Conservation (phyloP, 495 filamentous ascomycete species). For the Pyrenula massariospora region DNA sequence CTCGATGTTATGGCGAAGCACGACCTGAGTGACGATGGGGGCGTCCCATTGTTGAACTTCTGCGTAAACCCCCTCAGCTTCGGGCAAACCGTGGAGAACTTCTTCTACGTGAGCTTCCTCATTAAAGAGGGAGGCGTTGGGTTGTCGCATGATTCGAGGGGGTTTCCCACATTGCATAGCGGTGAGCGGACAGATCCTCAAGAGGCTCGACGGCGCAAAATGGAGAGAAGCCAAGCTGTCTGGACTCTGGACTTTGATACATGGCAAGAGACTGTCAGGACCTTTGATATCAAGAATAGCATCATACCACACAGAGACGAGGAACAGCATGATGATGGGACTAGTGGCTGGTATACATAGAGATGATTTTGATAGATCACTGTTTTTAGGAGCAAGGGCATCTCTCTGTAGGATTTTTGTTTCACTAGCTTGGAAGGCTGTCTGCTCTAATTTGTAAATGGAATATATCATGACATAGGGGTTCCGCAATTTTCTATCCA, state of each 20-base stretch:
- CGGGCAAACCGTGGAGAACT: conserved; percentile 90
- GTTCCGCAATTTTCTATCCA: no score
- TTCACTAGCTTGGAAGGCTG: no score
- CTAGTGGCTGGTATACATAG: conserved; percentile 58
- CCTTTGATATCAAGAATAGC: conserved; percentile 59
- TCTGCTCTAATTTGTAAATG: no score
- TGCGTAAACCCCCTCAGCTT: conserved; percentile 83
- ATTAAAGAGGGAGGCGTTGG: conserved; percentile 73
- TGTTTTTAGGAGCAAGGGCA: neutral
- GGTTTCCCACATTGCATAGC: conserved; percentile 50
- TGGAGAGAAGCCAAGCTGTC: conserved; percentile 69
- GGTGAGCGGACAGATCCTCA: conserved; percentile 25
- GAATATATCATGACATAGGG: no score
- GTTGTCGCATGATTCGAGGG: conserved; percentile 49
- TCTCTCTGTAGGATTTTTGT: neutral
- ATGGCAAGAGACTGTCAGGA: conserved; percentile 65
- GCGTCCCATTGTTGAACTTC: conserved; percentile 67
- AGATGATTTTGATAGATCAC: neutral
- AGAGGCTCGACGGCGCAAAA: conserved; percentile 31
- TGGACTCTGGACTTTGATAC: conserved; percentile 72
- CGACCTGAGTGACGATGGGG: conserved; percentile 47
- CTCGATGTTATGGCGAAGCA: conserved; percentile 38
- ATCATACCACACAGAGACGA: conserved; percentile 79
- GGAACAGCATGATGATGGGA: conserved; percentile 38
- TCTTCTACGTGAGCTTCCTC: conserved; percentile 94